Percentiles rank a stretch among this genome's conserved stretches.
phyloP scores from a whole-genome alignment of 1,284 basidiomycete genomes.

The Boletus calvinii region DNA sequence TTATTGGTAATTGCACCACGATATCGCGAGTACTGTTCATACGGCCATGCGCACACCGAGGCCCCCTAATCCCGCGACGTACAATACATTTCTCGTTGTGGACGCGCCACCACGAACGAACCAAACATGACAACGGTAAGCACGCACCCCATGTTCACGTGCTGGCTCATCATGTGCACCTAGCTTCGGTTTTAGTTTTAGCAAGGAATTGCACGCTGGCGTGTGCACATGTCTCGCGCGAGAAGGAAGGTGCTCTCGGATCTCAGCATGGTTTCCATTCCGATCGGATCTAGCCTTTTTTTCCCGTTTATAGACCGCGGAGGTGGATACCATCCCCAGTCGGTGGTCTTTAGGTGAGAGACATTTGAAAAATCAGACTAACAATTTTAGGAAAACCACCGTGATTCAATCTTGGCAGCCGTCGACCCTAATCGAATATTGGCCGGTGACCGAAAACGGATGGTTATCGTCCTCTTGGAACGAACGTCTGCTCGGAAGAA shows the following conservation, averaged over 20 bases:
- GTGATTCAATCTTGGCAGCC: not conserved
- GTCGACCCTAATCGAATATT: not conserved
- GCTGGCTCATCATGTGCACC: not conserved
- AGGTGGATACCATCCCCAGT: too few relatives aligned
- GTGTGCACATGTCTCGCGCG: not conserved
- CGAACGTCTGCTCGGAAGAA: not conserved
- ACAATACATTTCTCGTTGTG: not conserved
- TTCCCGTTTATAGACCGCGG: too few relatives aligned
- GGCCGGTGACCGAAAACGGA: too few relatives aligned
- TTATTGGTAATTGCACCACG: not conserved
- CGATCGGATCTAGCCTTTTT: not conserved
- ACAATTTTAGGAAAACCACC: too few relatives aligned
- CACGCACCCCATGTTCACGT: slow-evolving; percentile 6
- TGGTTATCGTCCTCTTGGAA: not conserved
- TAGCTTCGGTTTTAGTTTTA: not conserved
- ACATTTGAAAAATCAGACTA: not conserved
- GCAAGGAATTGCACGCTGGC: not conserved
- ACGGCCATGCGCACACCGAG: not conserved
- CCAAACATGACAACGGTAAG: not conserved
- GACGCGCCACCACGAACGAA: not conserved
- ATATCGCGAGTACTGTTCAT: not conserved
- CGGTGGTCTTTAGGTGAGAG: not conserved
- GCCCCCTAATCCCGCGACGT: not conserved
- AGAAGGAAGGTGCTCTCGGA: not conserved
- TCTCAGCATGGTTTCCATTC: not conserved